These are phyloP conservation scores for Physaria fendleri DNA, from an alignment of 345 rosid genomes.

Conservation along the genomic window DNA sequence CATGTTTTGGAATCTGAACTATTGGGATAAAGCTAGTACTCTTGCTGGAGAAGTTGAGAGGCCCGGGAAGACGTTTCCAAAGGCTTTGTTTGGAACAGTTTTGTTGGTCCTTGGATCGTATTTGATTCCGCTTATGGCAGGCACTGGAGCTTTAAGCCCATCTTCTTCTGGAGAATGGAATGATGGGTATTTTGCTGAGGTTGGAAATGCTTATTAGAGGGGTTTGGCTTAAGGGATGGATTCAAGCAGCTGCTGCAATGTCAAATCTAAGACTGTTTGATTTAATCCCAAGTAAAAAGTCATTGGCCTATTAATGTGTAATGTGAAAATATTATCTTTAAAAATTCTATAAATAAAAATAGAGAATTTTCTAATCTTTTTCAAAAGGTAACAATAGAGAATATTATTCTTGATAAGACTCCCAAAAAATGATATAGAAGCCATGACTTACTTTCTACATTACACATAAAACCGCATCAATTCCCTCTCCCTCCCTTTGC, in stretches of 20 bases:
- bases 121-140: too few species aligned
- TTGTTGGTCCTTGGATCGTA: too few species aligned
- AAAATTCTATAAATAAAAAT: too few species aligned
- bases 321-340: too few species aligned
- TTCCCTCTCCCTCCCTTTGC: constrained; percentile 16
- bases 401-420: constrained; percentile 8
- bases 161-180: too few species aligned
- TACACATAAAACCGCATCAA: constrained; percentile 15
- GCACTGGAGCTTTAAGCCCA: too few species aligned
- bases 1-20: constrained; percentile 95
- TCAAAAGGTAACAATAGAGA: background rate
- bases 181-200: too few species aligned
- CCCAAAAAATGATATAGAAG: constrained; percentile 3
- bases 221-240: too few species aligned
- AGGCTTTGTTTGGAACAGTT: constrained; percentile 43
- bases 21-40: constrained; percentile 99
- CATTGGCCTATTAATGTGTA: too few species aligned
- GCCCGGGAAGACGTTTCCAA: constrained; percentile 62
- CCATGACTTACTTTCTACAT: background rate
- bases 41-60: too few species aligned
- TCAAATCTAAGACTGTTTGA: too few species aligned
- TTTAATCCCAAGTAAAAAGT: too few species aligned
- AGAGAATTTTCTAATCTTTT: background rate
- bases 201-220: constrained; percentile 90
- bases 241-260: constrained; percentile 89